phyloP scores from a whole-genome alignment of 1,284 basidiomycete genomes.

The Microstroma glucosiphilum region DNA sequence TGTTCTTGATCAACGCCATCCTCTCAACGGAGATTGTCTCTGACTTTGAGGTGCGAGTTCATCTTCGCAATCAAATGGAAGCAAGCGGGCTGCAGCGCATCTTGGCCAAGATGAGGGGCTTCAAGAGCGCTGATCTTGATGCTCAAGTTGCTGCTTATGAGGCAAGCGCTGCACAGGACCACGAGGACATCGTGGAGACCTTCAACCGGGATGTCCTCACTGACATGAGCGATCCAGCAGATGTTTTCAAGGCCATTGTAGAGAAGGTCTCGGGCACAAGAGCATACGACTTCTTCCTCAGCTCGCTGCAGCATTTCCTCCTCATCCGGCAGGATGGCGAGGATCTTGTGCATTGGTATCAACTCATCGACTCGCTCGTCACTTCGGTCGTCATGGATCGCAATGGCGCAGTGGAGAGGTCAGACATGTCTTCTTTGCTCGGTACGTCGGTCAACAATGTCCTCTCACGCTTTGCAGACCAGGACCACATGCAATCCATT shows the following conservation, averaged over 20 bases:
- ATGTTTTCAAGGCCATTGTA: slow-evolving; percentile 77
- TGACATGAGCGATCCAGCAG: slow-evolving; percentile 73
- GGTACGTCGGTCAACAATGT: slow-evolving; percentile 84
- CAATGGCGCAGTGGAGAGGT: slow-evolving; percentile 63
- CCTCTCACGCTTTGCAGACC: slow-evolving; percentile 83
- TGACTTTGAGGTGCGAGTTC: slow-evolving; percentile 67
- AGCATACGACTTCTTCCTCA: slow-evolving; percentile 79
- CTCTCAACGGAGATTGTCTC: slow-evolving; percentile 43
- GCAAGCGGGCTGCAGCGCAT: slow-evolving; percentile 72
- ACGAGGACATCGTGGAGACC: slow-evolving; percentile 67
- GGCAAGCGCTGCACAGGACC: slow-evolving; percentile 68
- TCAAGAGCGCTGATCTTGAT: slow-evolving; percentile 63
- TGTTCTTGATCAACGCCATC: slow-evolving; percentile 42
- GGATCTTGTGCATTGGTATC: slow-evolving; percentile 74
- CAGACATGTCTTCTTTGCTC: slow-evolving; percentile 70
- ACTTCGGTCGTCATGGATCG: slow-evolving; percentile 84
- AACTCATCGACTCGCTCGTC: slow-evolving; percentile 86
- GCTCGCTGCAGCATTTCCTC: slow-evolving; percentile 84
- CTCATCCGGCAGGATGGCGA: slow-evolving; percentile 78
- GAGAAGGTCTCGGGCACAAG: slow-evolving; percentile 68
- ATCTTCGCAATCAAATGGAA: slow-evolving; percentile 82
- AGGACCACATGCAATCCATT: slow-evolving; percentile 73
- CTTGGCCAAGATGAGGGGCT: slow-evolving; percentile 64
- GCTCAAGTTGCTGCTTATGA: slow-evolving; percentile 66
- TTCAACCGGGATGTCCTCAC: slow-evolving; percentile 70